Percentiles rank a stretch among this genome's conserved stretches.
Evolutionary conservation across 2,329 filamentous ascomycete species (phyloP).

Genomic region (Pseudogymnoascus destructans): DNA sequence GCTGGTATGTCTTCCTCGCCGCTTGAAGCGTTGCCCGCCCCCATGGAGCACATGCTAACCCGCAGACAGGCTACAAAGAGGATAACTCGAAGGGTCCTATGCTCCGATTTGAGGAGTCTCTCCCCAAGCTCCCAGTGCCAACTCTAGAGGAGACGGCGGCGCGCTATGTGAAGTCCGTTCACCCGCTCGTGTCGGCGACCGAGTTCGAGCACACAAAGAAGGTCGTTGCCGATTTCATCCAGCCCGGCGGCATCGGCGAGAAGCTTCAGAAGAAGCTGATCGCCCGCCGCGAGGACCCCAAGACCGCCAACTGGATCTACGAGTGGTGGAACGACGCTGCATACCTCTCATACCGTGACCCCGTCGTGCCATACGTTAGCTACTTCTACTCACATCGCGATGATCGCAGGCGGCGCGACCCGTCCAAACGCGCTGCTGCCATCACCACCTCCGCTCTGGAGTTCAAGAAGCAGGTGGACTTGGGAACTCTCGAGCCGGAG

Average conservation of each 20-base stretch:
- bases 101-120: conserved; percentile 77
- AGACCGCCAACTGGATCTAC: conserved; percentile 82
- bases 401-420: conserved; percentile 75
- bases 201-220: conserved; percentile 65
- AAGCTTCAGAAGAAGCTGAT: conserved; percentile 79
- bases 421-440: conserved; percentile 83
- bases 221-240: conserved; percentile 78
- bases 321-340: conserved; percentile 98
- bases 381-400: conserved; percentile 99
- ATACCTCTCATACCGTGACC: conserved; percentile 87
- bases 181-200: conserved; percentile 54
- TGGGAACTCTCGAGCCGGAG: conserved; percentile 75
- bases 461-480: conserved; percentile 89
- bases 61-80: conserved; percentile 56
- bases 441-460: conserved; percentile 75
- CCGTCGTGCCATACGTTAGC: conserved; percentile 93
- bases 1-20: conserved; percentile 29
- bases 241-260: conserved; percentile 70
- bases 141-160: conserved; percentile 70
- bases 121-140: conserved; percentile 66
- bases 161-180: conserved; percentile 68
- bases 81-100: conserved; percentile 67
- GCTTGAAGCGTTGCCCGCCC: conserved; percentile 8
- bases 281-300: conserved; percentile 65
- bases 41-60: conserved; percentile 13